phyloP scores from a whole-genome alignment of 2,329 filamentous ascomycete species.

The Aspergillus tanneri region DNA sequence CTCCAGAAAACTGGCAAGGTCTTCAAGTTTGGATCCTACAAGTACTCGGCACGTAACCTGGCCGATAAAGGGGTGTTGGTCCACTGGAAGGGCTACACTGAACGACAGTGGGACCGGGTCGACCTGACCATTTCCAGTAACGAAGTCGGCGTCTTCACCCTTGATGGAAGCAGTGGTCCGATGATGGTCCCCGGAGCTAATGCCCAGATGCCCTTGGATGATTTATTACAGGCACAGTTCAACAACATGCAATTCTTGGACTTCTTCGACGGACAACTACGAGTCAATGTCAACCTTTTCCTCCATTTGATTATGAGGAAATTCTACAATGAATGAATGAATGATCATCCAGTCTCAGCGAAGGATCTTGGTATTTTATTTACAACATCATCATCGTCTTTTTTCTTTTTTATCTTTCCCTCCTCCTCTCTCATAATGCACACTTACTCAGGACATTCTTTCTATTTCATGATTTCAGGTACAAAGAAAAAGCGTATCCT shows the following conservation, averaged over 20 bases:
- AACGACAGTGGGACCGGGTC: slow-evolving; percentile 84
- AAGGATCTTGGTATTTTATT: slow-evolving; percentile 17
- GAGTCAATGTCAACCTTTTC: slow-evolving; percentile 93
- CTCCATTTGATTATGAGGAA: slow-evolving; percentile 98
- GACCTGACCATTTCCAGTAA: slow-evolving; percentile 94
- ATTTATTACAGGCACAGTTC: slow-evolving; percentile 93
- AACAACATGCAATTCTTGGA: slow-evolving; percentile 96
- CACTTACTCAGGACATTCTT: slow-evolving; percentile 9
- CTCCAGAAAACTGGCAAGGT: slow-evolving; percentile 88
- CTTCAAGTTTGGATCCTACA: slow-evolving; percentile 96
- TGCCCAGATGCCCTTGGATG: slow-evolving; percentile 84
- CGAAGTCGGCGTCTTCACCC: slow-evolving; percentile 86
- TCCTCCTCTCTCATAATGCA: slow-evolving; percentile 9
- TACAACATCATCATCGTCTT: slow-evolving; percentile 14
- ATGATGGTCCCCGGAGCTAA: slow-evolving; percentile 96
- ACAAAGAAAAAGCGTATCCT: slow-evolving; percentile 13
- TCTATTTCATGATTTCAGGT: slow-evolving; percentile 12
- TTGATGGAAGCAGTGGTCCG: slow-evolving; percentile 85
- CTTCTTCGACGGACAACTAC: slow-evolving; percentile 81
- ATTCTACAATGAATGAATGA: slow-evolving; percentile 68
- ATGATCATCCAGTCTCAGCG: not conserved
- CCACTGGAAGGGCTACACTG: slow-evolving; percentile 78
- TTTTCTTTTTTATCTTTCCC: slow-evolving; percentile 5
- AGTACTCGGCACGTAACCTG: slow-evolving; percentile 87
- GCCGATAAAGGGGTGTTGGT: slow-evolving; percentile 93